Percentiles rank a stretch among this genome's conserved stretches.
Evolutionary conservation across 345 rosid species (phyloP).

Genomic region (Noccaea caerulescens): DNA sequence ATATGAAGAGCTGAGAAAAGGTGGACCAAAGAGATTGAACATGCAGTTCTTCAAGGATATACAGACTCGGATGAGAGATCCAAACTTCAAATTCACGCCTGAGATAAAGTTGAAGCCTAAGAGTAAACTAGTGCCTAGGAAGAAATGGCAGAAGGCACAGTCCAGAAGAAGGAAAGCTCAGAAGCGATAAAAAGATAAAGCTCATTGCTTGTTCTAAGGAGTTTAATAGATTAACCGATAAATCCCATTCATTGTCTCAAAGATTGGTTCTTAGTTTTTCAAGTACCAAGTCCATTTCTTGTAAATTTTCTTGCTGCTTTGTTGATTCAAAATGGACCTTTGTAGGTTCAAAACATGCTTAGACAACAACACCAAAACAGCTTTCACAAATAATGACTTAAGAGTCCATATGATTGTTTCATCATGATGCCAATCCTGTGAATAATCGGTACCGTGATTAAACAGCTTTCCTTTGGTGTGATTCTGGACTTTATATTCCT

Average conservation of each 20-base stretch:
- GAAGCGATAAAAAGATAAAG: constrained; percentile 53
- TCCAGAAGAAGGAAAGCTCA: constrained; percentile 87
- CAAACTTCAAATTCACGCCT: constrained; percentile 82
- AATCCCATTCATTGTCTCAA: not conserved
- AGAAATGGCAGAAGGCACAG: constrained; percentile 88
- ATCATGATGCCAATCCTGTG: constrained; percentile 14
- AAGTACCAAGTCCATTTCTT: constrained; percentile 19
- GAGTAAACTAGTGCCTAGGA: constrained; percentile 82
- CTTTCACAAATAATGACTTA: not conserved
- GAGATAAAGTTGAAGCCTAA: constrained; percentile 90
- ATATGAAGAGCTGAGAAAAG: constrained; percentile 90
- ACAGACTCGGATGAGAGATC: constrained; percentile 93
- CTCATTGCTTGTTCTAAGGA: constrained; percentile 2
- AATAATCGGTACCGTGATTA: constrained; percentile 21
- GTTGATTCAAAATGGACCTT: not conserved
- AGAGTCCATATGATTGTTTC: constrained; percentile 1
- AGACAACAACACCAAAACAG: constrained; percentile 12
- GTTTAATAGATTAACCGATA: constrained; percentile 15
- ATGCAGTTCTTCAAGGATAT: constrained; percentile 96
- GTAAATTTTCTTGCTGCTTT: constrained; percentile 2
- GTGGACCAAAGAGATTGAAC: constrained; percentile 88
- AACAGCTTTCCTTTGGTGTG: constrained; percentile 30
- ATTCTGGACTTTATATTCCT: constrained; percentile 37
- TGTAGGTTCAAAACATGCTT: constrained; percentile 12
- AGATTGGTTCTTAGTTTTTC: constrained; percentile 11